phyloP scores from a whole-genome alignment of 495 filamentous ascomycete species.

The Aspergillus wentii region DNA sequence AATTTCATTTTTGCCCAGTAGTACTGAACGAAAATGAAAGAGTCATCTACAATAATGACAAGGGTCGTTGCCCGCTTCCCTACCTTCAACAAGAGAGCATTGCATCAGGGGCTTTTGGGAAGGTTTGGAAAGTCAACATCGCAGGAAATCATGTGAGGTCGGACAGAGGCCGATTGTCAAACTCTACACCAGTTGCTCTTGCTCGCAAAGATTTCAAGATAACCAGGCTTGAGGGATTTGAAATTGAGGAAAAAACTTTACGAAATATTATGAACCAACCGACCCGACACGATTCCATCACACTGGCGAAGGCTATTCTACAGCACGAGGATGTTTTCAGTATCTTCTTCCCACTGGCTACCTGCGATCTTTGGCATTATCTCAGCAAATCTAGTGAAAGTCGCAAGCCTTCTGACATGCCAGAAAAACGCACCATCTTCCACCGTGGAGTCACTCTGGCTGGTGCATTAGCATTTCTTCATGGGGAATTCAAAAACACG shows the following conservation, averaged over 20 bases:
- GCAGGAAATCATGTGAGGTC: conserved; percentile 8
- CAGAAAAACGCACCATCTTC: conserved; percentile 6
- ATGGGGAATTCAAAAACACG: conserved; percentile 10
- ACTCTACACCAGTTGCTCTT: not conserved
- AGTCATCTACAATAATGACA: conserved; percentile 5
- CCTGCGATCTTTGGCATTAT: conserved; percentile 11
- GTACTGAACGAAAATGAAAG: conserved; percentile 6
- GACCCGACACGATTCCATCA: conserved; percentile 6
- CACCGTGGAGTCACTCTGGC: conserved; percentile 12
- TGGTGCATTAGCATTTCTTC: conserved; percentile 19
- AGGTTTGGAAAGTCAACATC: conserved; percentile 12
- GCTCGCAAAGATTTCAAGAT: conserved; percentile 15
- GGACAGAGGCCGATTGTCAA: not conserved
- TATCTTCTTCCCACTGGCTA: conserved; percentile 12
- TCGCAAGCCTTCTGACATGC: not conserved
- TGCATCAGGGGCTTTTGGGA: conserved; percentile 9
- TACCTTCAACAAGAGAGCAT: conserved; percentile 9
- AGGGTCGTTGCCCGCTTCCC: conserved; percentile 8
- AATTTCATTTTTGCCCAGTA: conserved; percentile 15
- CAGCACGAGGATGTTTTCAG: conserved; percentile 10
- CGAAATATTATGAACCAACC: conserved; percentile 7
- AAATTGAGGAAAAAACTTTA: conserved; percentile 5
- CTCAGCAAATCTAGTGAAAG: conserved; percentile 1
- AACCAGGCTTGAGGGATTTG: conserved; percentile 4
- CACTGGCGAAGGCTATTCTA: conserved; percentile 12